Percentiles rank a stretch among this genome's conserved stretches.
Conservation (phyloP, 352 stramenopile genomes). For the Paralagenidium karlingii region DNA sequence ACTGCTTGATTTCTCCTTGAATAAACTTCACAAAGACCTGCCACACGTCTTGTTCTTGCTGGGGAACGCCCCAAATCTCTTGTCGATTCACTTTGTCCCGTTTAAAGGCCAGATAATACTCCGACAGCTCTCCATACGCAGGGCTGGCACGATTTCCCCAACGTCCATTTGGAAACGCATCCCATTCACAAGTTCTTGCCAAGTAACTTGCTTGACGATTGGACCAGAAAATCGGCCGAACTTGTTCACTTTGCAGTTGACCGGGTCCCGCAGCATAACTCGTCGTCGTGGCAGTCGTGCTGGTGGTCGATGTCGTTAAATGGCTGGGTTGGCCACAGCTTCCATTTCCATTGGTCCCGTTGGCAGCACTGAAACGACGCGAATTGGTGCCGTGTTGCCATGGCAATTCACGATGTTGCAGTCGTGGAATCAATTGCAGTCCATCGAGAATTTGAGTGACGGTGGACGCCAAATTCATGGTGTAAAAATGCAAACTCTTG, state of each 20-base stretch:
- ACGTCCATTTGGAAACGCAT: constrained; percentile 93
- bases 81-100: constrained; percentile 58
- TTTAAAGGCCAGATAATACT: constrained; percentile 88
- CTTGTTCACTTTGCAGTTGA: constrained; percentile 65
- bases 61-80: constrained; percentile 75
- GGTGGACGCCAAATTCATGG: constrained; percentile 88
- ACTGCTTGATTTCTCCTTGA: constrained; percentile 65
- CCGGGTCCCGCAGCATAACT: constrained; percentile 43
- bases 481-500: constrained; percentile 90
- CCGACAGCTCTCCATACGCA: constrained; percentile 92
- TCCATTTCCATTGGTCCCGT: constrained; percentile 4
- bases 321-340: background rate
- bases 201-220: constrained; percentile 97
- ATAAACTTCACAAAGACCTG: constrained; percentile 89
- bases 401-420: constrained; percentile 50
- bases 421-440: constrained; percentile 46
- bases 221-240: constrained; percentile 97
- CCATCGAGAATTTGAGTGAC: constrained; percentile 76
- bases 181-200: constrained; percentile 91
- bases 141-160: constrained; percentile 93
- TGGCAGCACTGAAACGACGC: constrained; percentile 6
- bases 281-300: too few species aligned
- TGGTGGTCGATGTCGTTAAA: too few species aligned
- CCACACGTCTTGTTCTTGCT: constrained; percentile 83
- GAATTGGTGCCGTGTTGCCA: constrained; percentile 52